A percentile compares a stretch with the other conserved stretches of the same genome.
Conservation (phyloP, 257 asterid genomes). For the Paulownia fortunei region DNA sequence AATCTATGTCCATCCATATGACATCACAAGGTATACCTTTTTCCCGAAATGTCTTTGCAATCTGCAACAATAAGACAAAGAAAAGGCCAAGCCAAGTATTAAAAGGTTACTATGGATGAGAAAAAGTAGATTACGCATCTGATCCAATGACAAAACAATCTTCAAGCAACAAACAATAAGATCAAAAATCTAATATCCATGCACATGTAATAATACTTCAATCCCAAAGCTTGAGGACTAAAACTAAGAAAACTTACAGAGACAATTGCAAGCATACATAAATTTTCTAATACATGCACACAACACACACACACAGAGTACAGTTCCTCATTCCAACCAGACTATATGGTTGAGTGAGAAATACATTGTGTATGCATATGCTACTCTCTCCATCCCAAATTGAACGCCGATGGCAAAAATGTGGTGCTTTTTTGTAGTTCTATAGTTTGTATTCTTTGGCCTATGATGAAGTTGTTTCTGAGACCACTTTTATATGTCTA, state of each 20-base stretch:
- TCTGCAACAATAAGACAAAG: constrained; percentile 52
- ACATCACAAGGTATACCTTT: constrained; percentile 96
- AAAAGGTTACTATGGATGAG: neutral
- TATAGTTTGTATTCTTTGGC: neutral
- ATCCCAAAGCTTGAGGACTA: neutral
- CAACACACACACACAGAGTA: neutral
- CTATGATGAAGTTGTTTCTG: neutral
- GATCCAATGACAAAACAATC: constrained; percentile 13
- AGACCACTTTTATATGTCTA: neutral
- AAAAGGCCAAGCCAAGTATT: neutral
- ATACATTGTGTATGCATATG: neutral
- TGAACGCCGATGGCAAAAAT: neutral
- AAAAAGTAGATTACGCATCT: neutral
- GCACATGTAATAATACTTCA: neutral
- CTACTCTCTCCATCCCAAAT: neutral
- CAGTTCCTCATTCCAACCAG: neutral
- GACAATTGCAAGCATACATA: neutral
- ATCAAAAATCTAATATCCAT: constrained; percentile 7
- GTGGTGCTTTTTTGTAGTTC: neutral
- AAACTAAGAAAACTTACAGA: neutral
- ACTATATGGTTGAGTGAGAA: neutral
- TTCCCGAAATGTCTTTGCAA: constrained; percentile 84
- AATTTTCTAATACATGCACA: neutral
- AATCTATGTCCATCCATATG: constrained; percentile 99
- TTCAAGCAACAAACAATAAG: constrained; percentile 6